Evolutionary conservation across 371 early-diverging fungal species (phyloP), one percentile per base, ranked within the genome.

Genomic region (Phascolomyces articulosus): DNA sequence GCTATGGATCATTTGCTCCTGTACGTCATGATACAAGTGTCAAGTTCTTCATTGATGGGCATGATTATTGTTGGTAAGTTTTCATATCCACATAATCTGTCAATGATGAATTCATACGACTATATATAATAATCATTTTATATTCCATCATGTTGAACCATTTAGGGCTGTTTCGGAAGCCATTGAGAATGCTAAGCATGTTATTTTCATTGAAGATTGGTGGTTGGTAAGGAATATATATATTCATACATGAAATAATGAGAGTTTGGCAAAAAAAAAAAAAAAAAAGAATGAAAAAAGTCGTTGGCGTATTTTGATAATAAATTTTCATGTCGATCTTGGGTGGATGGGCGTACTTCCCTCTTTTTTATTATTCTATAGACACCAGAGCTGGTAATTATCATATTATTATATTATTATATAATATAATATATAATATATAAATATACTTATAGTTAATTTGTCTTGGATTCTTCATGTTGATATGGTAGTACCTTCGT

Each of bases 141-240:
- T n/a, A n/a, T n/a, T n/a, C n/a, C n/a, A n/a, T n/a, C n/a, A n/a
- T n/a, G n/a, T n/a, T n/a, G n/a, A n/a, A n/a, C n/a, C n/a, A n/a
- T n/a, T n/a, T 21, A 80, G 81, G 81, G 91, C 90, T 27, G 82
- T 95, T 7, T 86, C 92, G 4, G 92, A 93, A 61, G 91, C 93
- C 23, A 83, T 96, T 65, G 80, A 87, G 64, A 78, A 80, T 28
- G 96, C 96, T 40, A 84, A 85, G 31, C 80, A 85, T 29, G 83
- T 80, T 63, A 91, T 96, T 54, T 95, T 91, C 72, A 95, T 96
- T 66, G 86, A 85, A 38, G 97, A 94, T 75, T 97, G 98, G 98
- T 96, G 96, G 93, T 78, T 94, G 82, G 88, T 87, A 82, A 78
- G 68, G 11, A 34, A 34, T 34, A 34, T 6, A 6, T 34, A 34